A percentile compares a stretch with the other conserved stretches of the same genome.
Evolutionary conservation across 805 yeast genomes (phyloP).

Genomic region (Teunomyces atbi): DNA sequence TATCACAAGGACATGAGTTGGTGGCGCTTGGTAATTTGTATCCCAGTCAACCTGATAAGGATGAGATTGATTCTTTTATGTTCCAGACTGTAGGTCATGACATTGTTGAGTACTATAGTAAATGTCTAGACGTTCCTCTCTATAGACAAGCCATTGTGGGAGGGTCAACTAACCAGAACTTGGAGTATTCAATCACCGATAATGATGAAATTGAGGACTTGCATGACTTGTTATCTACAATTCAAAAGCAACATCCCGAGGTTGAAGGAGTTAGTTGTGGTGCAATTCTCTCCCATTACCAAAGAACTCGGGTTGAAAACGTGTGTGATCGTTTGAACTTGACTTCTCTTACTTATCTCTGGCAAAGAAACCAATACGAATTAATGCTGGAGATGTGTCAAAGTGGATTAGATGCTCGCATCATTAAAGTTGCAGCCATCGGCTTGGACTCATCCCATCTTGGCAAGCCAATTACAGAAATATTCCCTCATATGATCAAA

Average conservation of each 20-base stretch:
- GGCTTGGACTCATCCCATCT: constrained; percentile 70
- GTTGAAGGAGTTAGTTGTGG: constrained; percentile 90
- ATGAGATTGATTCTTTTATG: constrained; percentile 92
- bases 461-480: constrained; percentile 63
- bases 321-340: constrained; percentile 76
- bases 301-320: constrained; percentile 88
- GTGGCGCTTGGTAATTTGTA: constrained; percentile 81
- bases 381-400: constrained; percentile 79
- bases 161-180: constrained; percentile 54
- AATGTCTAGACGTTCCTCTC: constrained; percentile 78
- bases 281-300: constrained; percentile 94
- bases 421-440: constrained; percentile 90
- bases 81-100: constrained; percentile 97
- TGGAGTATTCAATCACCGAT: constrained; percentile 67
- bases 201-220: constrained; percentile 90
- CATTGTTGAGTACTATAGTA: constrained; percentile 59
- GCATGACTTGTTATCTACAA: constrained; percentile 47
- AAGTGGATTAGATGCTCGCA: constrained; percentile 69
- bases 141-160: constrained; percentile 68
- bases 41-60: constrained; percentile 45
- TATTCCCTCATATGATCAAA: constrained; percentile 54
- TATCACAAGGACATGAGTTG: constrained; percentile 81
- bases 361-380: constrained; percentile 85
- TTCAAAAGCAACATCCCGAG: constrained; percentile 60
- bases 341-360: constrained; percentile 69